Evolutionary conservation across 2,329 filamentous ascomycete genomes (phyloP).

Genomic region (Colletotrichum sp.): DNA sequence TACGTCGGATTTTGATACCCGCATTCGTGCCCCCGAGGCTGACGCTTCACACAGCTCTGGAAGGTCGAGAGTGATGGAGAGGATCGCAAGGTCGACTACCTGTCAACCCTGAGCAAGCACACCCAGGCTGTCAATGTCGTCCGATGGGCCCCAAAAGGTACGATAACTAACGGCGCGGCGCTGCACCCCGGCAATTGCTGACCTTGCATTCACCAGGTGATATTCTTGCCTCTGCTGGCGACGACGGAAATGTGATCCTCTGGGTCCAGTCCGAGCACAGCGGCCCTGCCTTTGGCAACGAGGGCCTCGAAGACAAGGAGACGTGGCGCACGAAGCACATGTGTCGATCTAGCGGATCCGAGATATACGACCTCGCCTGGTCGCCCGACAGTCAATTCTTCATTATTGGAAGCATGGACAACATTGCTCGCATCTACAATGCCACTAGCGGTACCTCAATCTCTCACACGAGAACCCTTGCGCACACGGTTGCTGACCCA

Average conservation of each 20-base stretch:
- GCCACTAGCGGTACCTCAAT: slow-evolving; percentile 76
- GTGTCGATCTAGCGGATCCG: slow-evolving; percentile 92
- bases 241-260: slow-evolving; percentile 95
- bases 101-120: slow-evolving; percentile 91
- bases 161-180: slow-evolving; percentile 19
- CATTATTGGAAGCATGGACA: slow-evolving; percentile 99
- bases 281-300: slow-evolving; percentile 77
- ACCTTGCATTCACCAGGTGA: slow-evolving; percentile 67
- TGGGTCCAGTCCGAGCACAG: slow-evolving; percentile 90
- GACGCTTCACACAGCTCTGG: slow-evolving; percentile 72
- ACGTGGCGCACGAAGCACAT: slow-evolving; percentile 97
- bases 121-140: slow-evolving; percentile 98
- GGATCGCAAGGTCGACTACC: slow-evolving; percentile 87
- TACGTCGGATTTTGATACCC: slow-evolving; percentile 47
- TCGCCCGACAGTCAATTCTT: slow-evolving; percentile 96
- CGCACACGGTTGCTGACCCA: neutral
- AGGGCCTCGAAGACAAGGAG: slow-evolving; percentile 91
- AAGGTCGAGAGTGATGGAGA: slow-evolving; percentile 85
- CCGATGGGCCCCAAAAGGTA: slow-evolving; percentile 92
- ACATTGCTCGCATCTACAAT: slow-evolving; percentile 96
- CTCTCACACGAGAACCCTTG: neutral
- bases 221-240: slow-evolving; percentile 90
- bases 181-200: neutral
- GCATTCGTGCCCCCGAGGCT: neutral
- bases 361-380: slow-evolving; percentile 99